A percentile compares a stretch with the other conserved stretches of the same genome.
These are phyloP conservation scores for Camellia sinensis DNA, from an alignment of 148 eudicot genomes.

Conservation along the genomic window DNA sequence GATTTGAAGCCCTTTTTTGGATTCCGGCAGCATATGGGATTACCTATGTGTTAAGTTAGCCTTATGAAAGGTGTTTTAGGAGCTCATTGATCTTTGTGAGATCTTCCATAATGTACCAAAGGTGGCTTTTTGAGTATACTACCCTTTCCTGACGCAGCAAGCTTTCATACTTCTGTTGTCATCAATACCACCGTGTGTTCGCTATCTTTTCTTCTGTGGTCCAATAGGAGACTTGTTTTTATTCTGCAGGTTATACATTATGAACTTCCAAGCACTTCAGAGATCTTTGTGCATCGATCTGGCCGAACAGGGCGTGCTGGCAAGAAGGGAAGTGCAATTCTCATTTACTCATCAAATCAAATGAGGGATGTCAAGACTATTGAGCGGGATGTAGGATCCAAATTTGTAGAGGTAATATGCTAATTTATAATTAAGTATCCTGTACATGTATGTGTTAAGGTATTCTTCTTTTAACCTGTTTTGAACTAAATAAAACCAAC, in stretches of 20 bases:
- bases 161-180: not conserved
- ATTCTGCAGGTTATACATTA: constrained; percentile 69
- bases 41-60: too few species aligned
- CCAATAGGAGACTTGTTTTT: constrained; percentile 2
- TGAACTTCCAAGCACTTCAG: constrained; percentile 83
- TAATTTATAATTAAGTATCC: not conserved
- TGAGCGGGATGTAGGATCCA: constrained; percentile 87
- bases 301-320: constrained; percentile 99
- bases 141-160: too few species aligned
- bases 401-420: constrained; percentile 53
- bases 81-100: too few species aligned
- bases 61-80: too few species aligned
- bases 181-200: not conserved
- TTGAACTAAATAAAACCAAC: not conserved
- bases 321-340: constrained; percentile 86
- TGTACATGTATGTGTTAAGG: not conserved
- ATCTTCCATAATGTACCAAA: too few species aligned
- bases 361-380: constrained; percentile 54
- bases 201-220: not conserved
- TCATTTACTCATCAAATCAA: constrained; percentile 55
- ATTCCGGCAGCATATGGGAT: too few species aligned
- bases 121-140: too few species aligned
- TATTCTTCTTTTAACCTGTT: not conserved
- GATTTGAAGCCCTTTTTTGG: too few species aligned
- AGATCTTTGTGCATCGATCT: constrained; percentile 91